Base-by-base conservation (phyloP, 805 yeast genomes). In the Cyberlindnera suaveolens region DNA sequence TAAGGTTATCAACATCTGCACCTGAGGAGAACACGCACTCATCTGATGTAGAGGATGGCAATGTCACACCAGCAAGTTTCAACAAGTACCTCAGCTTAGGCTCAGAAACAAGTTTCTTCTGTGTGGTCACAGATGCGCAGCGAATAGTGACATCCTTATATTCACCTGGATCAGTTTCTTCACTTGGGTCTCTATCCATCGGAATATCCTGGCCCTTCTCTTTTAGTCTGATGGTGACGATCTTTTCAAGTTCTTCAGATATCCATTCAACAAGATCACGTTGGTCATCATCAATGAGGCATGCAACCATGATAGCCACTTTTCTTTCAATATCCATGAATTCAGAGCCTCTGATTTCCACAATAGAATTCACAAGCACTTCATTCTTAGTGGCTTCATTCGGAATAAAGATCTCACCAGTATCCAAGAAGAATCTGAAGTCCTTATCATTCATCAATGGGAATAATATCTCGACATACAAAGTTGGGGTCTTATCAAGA, bases 381-480 rank as follows among this genome's bases (percentile, higher is more conserved):
- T 31, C 36, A 8, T 40, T 56, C 30, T 47, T 58, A 7, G 49
- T 45, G 11, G 31, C 32, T 13, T 44, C 49, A 2, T 34, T 47
- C 13, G 47, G 45, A 18, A 40, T 40, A 20, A 20, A 41, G 14
- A 46, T 39, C 13, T 78, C 78, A 19, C 95, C 96, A 6, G 80
- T 70, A 31, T 77, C 70, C 48, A 82, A 71, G 52, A 71, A 91
- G 36, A 70, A 65, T 46, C 67, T 65, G 18, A 70, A 66, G 47
- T 60, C 72, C 17, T 62, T 64, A 54, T 68, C 78, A 62, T 58
- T 76, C 47, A 68, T 49, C 52, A 81, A 67, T 36, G 85, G 76
- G 57, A 87, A 86, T 40, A 88, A 64, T 4, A 91, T 54, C 54
- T 88, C 96, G 6, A 76, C 66, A 49, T 61, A 78, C 54, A 72